These are phyloP conservation scores for Epichloe scottii DNA, from an alignment of 2,329 filamentous ascomycete species.

Conservation along the genomic window DNA sequence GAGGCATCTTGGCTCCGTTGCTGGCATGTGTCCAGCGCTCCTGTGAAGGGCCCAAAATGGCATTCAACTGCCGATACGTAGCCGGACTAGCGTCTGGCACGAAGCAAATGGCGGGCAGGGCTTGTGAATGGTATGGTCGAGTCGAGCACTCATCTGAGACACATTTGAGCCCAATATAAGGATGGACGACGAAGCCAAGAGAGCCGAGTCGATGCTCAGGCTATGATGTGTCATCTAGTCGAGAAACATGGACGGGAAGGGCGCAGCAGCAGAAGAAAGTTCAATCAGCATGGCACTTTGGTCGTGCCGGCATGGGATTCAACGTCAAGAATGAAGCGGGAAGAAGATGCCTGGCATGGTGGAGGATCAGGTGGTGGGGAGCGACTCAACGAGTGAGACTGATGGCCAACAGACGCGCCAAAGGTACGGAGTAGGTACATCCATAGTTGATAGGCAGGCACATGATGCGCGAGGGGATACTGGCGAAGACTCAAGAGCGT, in stretches of 20 bases:
- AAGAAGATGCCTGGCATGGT: background rate
- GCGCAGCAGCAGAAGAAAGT: background rate
- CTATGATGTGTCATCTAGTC: background rate
- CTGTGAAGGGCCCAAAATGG: constrained; percentile 2
- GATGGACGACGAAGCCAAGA: constrained; percentile 6
- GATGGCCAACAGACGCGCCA: background rate
- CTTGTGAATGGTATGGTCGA: constrained; percentile 7
- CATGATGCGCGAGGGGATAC: background rate
- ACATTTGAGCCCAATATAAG: constrained; percentile 10
- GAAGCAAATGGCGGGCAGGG: constrained; percentile 4
- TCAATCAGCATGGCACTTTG: background rate
- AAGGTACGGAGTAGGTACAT: background rate
- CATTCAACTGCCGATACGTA: constrained; percentile 5
- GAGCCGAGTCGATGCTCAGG: background rate
- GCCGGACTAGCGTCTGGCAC: constrained; percentile 5
- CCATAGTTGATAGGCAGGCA: background rate
- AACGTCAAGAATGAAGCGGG: background rate
- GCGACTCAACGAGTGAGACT: background rate
- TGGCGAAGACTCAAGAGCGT: background rate
- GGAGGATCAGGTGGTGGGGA: background rate
- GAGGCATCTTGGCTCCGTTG: constrained; percentile 5
- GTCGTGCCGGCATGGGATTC: background rate
- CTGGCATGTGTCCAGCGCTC: background rate
- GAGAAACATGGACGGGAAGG: background rate
- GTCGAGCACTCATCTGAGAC: constrained; percentile 13